Evolutionary conservation across 768 basidiomycete species (phyloP), one percentile per base, ranked within the genome.

Genomic region (Rubroboletus pulcherrimus): DNA sequence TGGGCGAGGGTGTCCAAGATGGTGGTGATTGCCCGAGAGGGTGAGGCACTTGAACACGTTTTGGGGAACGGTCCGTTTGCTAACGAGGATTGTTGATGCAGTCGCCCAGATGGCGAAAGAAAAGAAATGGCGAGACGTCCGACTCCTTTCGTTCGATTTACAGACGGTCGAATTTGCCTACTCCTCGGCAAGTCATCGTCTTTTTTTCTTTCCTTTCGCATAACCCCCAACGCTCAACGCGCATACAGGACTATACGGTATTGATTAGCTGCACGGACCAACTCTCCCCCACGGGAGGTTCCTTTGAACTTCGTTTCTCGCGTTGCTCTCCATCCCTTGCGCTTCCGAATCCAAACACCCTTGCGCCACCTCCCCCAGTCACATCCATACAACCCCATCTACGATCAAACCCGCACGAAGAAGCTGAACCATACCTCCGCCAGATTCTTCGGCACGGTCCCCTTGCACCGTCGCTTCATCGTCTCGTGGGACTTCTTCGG

Each of bases 1-100:
- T 96, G 93, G 92, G 90, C 91, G 39, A 78, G 89, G 43, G 89
- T 96, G 31, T 91, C 91, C 19, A 95, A 93, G 73, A 93, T 94
- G 81, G 91, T 94, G 12, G 90, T 94, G 29, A 93, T 96, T 53
- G 93, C 93, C 12, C 83, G 91, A 56, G 91, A 94, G 75, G 84
- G 92, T 91, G 66, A 54, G 77, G n/a, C 46, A 11, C 5, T 54
- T 39, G 42, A 3, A 30, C 14, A 24, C 1, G 0, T 30, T 19
- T 45, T 29, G 15, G 30, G 26, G 19, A 30, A 33, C 3, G 4
- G 2, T 42, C 0, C 24, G 1, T 51, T 42, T 43, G 17, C 56
- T 60, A 12, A 57, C 31, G 30, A 33, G 15, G 5, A 24, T 37
- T 46, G 2, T 51, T 33, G 49, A 17, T 47, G 4, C 54, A 92